Conservation (phyloP, 805 yeast genomes). For the Schwanniomyces polymorphus region DNA sequence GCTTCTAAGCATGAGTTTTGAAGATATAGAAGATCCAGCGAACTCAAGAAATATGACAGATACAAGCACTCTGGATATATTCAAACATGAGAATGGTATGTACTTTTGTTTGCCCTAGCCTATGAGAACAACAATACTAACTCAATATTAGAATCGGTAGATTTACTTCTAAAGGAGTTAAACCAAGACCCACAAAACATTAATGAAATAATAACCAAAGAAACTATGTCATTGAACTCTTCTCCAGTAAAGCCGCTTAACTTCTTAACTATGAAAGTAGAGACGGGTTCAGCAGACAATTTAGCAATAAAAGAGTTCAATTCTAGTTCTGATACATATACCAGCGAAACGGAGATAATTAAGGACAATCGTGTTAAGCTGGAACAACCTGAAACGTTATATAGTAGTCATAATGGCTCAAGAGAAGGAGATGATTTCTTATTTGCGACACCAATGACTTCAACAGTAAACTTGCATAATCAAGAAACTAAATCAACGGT, state of each 20-base stretch:
- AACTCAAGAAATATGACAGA: neutral
- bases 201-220: neutral
- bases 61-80: constrained; percentile 13
- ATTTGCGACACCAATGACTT: constrained; percentile 22
- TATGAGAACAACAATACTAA: constrained; percentile 12
- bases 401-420: neutral
- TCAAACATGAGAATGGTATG: constrained; percentile 29
- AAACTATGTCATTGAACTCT: constrained; percentile 13
- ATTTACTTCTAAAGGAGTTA: constrained; percentile 26
- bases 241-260: constrained; percentile 36
- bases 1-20: neutral
- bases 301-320: constrained; percentile 25
- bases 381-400: neutral
- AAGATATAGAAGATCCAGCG: neutral
- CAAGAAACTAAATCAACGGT: constrained; percentile 4
- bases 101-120: neutral
- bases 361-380: neutral
- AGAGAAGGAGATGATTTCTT: constrained; percentile 23
- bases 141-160: constrained; percentile 25
- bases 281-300: neutral
- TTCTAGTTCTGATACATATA: constrained; percentile 43
- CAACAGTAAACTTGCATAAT: constrained; percentile 14
- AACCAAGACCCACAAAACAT: constrained; percentile 10
- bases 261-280: constrained; percentile 15
- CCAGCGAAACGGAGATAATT: constrained; percentile 24